phyloP scores from a whole-genome alignment of 192 early-diverging fungal species.

The Gonapodya prolifera region DNA sequence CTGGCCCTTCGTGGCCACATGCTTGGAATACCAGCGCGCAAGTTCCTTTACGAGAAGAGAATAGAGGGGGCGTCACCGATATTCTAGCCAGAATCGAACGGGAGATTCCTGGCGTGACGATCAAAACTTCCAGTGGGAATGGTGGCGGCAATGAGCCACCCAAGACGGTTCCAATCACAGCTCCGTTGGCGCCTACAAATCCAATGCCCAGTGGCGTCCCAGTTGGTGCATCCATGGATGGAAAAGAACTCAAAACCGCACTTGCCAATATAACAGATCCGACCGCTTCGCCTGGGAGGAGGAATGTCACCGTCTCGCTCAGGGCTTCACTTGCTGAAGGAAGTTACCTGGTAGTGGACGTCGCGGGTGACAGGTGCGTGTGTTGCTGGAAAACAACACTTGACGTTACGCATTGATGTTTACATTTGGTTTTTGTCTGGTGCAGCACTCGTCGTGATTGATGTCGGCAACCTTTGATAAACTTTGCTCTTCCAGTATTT shows the following conservation, averaged over 20 bases:
- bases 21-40: background rate
- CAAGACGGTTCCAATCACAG: no score
- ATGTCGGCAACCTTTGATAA: background rate
- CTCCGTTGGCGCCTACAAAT: no score
- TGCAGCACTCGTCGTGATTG: background rate
- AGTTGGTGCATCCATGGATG: no score
- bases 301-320: background rate
- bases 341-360: background rate
- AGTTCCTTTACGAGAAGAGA: background rate
- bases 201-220: no score
- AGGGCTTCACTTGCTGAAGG: background rate
- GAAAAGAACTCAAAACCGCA: no score
- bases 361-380: background rate
- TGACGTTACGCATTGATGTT: no score
- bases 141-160: no score
- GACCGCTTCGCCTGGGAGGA: no score
- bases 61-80: background rate
- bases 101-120: background rate
- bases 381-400: no score
- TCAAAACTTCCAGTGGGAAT: background rate
- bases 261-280: no score
- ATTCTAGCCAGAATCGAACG: background rate
- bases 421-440: no score
- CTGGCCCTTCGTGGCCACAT: background rate
- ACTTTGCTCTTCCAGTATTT: background rate